phyloP scores from a whole-genome alignment of 768 basidiomycete genomes.

The Dacryopinax primogenitus region DNA sequence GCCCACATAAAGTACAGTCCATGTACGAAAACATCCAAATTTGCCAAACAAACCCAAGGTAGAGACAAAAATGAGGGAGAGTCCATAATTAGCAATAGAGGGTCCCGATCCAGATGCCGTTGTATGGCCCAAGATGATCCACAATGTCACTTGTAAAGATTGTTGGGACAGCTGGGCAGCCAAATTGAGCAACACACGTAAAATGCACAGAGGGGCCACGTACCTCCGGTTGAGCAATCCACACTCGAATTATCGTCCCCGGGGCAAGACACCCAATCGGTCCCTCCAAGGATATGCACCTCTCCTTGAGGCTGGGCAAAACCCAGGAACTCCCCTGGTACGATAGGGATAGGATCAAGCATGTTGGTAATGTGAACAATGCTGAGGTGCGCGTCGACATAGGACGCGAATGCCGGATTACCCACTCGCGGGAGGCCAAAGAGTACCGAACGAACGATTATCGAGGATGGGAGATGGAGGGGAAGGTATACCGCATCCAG shows the following conservation, averaged over 20 bases:
- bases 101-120: conserved; percentile 18
- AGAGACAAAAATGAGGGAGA: background rate
- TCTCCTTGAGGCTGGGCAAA: conserved; percentile 42
- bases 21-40: too few relatives aligned
- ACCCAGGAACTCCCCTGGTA: conserved; percentile 39
- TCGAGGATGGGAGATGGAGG: conserved; percentile 35
- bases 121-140: conserved; percentile 42
- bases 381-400: conserved; percentile 26
- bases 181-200: background rate
- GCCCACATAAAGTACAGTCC: too few relatives aligned
- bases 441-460: conserved; percentile 27
- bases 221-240: conserved; percentile 17
- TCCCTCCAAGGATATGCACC: conserved; percentile 39
- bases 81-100: conserved; percentile 10
- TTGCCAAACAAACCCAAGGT: too few relatives aligned
- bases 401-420: conserved; percentile 35
- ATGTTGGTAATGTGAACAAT: conserved; percentile 33
- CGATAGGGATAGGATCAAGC: conserved; percentile 41
- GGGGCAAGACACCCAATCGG: conserved; percentile 43
- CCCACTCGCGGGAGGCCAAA: conserved; percentile 39
- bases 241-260: conserved; percentile 29
- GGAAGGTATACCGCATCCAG: conserved; percentile 43
- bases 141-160: conserved; percentile 33
- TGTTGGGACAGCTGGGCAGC: conserved; percentile 28
- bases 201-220: background rate